Evolutionary conservation across 2,329 filamentous ascomycete species (phyloP).

Genomic region (Ceratocystis albifundus): DNA sequence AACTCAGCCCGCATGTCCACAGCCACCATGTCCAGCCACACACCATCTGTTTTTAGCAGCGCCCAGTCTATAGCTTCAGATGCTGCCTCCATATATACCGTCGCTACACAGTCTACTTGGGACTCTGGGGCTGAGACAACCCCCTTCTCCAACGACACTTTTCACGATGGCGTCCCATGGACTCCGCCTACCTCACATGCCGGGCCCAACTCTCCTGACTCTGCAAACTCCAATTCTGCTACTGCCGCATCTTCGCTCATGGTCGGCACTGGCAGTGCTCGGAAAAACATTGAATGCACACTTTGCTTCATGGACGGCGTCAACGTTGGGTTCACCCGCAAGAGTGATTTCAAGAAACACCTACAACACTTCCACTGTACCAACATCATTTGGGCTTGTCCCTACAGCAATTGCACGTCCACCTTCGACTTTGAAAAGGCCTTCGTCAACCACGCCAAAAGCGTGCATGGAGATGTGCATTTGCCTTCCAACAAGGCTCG

Average conservation of each 20-base stretch:
- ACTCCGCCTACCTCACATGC: conserved; percentile 17
- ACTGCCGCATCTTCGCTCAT: conserved; percentile 24
- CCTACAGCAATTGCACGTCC: conserved; percentile 34
- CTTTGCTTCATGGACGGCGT: conserved; percentile 39
- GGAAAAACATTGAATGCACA: conserved; percentile 32
- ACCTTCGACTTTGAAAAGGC: conserved; percentile 37
- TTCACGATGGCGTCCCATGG: conserved; percentile 22
- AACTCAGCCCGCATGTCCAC: conserved; percentile 32
- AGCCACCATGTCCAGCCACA: conserved; percentile 33
- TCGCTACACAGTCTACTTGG: conserved; percentile 22
- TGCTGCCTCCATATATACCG: conserved; percentile 22
- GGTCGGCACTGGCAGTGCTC: conserved; percentile 13
- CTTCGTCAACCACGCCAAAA: conserved; percentile 37
- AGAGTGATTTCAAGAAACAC: conserved; percentile 40
- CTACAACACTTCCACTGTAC: conserved; percentile 38
- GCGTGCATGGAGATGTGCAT: conserved; percentile 34
- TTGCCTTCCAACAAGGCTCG: conserved; percentile 34
- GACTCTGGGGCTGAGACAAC: conserved; percentile 18
- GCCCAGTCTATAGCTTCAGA: conserved; percentile 35
- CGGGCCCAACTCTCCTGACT: conserved; percentile 22
- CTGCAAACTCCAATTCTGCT: conserved; percentile 18
- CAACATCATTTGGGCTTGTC: conserved; percentile 36
- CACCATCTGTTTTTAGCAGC: conserved; percentile 34
- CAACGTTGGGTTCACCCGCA: conserved; percentile 36
- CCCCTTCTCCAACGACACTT: conserved; percentile 17